These are phyloP conservation scores for Ophiocordyceps robertsii DNA, from an alignment of 2,329 filamentous ascomycete genomes.

Conservation along the genomic window DNA sequence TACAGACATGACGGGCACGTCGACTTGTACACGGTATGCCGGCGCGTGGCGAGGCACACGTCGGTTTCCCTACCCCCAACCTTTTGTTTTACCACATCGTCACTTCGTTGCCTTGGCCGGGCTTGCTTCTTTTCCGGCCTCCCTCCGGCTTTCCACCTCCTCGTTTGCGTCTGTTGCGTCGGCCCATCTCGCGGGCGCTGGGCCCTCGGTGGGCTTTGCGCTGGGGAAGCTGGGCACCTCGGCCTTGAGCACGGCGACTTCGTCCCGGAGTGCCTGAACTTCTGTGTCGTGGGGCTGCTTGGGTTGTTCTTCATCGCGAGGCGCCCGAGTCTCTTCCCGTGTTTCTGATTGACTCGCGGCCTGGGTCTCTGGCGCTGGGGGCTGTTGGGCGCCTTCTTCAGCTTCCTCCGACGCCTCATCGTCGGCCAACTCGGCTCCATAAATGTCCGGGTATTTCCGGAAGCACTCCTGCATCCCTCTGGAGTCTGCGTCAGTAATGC, in stretches of 20 bases:
- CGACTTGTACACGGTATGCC: slow-evolving; percentile 3
- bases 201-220: slow-evolving; percentile 2
- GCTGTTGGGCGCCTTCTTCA: slow-evolving; percentile 13
- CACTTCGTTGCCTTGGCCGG: background rate
- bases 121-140: background rate
- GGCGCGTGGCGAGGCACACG: background rate
- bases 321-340: too few relatives aligned
- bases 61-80: background rate
- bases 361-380: background rate
- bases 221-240: slow-evolving; percentile 5
- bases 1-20: slow-evolving; percentile 4
- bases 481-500: slow-evolving; percentile 13
- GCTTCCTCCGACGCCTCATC: slow-evolving; percentile 37
- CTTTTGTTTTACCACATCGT: background rate
- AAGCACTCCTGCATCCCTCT: slow-evolving; percentile 98
- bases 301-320: too few relatives aligned
- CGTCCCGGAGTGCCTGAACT: slow-evolving; percentile 3
- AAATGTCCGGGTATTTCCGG: slow-evolving; percentile 80
- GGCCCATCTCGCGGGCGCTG: slow-evolving; percentile 8
- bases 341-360: too few relatives aligned
- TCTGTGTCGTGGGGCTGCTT: too few relatives aligned
- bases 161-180: slow-evolving; percentile 17
- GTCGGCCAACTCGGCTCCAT: slow-evolving; percentile 75
- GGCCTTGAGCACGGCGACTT: slow-evolving; percentile 1
- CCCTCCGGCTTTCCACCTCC: slow-evolving; percentile 8